Conservation (phyloP, 2,329 filamentous ascomycete species). For the Gyromitra esculenta region DNA sequence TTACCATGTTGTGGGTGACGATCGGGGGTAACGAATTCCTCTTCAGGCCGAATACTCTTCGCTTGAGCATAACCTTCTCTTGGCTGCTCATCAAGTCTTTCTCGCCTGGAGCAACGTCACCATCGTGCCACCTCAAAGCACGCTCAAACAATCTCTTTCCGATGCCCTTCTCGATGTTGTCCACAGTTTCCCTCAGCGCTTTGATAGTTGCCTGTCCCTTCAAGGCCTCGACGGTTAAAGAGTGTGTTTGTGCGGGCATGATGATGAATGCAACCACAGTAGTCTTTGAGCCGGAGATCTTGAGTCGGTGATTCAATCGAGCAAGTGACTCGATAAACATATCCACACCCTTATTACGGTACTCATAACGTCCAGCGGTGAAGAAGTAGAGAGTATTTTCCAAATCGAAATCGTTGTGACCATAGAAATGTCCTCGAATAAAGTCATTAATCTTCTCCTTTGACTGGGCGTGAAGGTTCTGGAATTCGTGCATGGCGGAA, state of each 20-base stretch:
- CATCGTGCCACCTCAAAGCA: constrained; percentile 93
- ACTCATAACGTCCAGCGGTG: constrained; percentile 96
- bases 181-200: constrained; percentile 89
- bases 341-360: constrained; percentile 97
- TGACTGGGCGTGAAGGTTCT: constrained; percentile 94
- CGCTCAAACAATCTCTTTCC: constrained; percentile 94
- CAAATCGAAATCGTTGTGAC: constrained; percentile 94
- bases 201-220: constrained; percentile 98
- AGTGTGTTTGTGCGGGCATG: constrained; percentile 96
- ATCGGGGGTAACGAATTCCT: constrained; percentile 88
- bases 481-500: constrained; percentile 97
- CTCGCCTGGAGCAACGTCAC: constrained; percentile 90
- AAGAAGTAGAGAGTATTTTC: constrained; percentile 99
- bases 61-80: constrained; percentile 89
- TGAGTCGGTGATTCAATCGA: constrained; percentile 91
- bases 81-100: constrained; percentile 93
- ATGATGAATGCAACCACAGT: constrained; percentile 98
- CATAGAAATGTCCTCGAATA: constrained; percentile 96
- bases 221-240: constrained; percentile 91
- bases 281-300: constrained; percentile 82
- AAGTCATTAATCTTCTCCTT: constrained; percentile 99
- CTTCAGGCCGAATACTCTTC: constrained; percentile 96
- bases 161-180: constrained; percentile 90
- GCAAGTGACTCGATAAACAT: constrained; percentile 99
- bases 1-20: constrained; percentile 94